These are phyloP conservation scores for Fusarium sp. DNA, from an alignment of 2,329 filamentous ascomycete genomes.

Conservation along the genomic window DNA sequence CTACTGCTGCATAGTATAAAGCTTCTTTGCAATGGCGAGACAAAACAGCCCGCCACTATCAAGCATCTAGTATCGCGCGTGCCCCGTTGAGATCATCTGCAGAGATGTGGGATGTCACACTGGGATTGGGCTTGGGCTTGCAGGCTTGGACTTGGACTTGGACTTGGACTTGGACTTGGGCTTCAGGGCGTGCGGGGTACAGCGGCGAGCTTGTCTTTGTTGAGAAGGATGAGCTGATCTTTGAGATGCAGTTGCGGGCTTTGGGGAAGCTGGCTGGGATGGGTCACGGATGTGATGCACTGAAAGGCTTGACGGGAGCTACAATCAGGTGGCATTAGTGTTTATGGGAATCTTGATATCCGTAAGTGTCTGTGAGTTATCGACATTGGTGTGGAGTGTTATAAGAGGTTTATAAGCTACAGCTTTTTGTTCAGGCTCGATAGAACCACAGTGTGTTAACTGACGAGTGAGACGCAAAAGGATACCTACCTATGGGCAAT, in stretches of 20 bases:
- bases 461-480: too few relatives aligned
- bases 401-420: not conserved
- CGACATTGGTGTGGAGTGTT: not conserved
- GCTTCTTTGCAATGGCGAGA: conserved; percentile 34
- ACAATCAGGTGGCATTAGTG: conserved; percentile 16
- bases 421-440: too few relatives aligned
- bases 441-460: too few relatives aligned
- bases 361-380: too few relatives aligned
- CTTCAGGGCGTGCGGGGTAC: conserved; percentile 33
- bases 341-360: not conserved
- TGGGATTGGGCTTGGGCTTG: not conserved
- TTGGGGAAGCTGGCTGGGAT: too few relatives aligned
- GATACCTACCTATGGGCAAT: too few relatives aligned
- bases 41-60: conserved; percentile 19
- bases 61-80: not conserved
- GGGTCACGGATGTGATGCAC: conserved; percentile 7
- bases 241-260: conserved; percentile 13
- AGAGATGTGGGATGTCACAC: conserved; percentile 31
- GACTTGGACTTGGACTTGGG: not conserved
- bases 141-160: not conserved
- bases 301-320: not conserved
- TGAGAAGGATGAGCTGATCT: conserved; percentile 19
- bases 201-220: not conserved
- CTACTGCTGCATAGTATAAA: conserved; percentile 15
- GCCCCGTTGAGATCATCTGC: conserved; percentile 29